These are phyloP conservation scores for Ascochyta rabiei DNA, from an alignment of 2,329 filamentous ascomycete genomes.

Conservation along the genomic window DNA sequence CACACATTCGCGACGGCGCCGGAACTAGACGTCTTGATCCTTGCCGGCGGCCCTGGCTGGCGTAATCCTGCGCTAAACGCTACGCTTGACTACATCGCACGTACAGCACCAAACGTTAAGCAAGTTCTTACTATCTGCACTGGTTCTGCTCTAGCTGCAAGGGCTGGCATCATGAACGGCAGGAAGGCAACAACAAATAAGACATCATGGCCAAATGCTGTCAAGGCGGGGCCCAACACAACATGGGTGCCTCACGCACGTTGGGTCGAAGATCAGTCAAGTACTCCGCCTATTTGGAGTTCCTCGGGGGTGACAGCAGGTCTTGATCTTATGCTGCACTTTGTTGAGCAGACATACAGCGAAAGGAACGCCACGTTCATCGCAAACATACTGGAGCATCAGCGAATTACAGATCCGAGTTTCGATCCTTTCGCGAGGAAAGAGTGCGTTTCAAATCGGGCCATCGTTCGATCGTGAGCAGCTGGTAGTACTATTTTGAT, in stretches of 20 bases:
- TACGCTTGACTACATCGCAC: slow-evolving; percentile 56
- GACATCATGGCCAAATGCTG: slow-evolving; percentile 43
- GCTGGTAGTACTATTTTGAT: not conserved
- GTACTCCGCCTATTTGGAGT: slow-evolving; percentile 58
- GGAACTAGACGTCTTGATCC: slow-evolving; percentile 64
- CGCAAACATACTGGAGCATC: slow-evolving; percentile 63
- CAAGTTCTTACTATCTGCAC: slow-evolving; percentile 70
- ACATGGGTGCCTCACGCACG: slow-evolving; percentile 66
- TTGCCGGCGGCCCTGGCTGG: slow-evolving; percentile 67
- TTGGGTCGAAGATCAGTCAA: slow-evolving; percentile 67
- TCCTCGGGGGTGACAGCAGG: slow-evolving; percentile 67
- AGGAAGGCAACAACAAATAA: slow-evolving; percentile 55
- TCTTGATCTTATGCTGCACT: slow-evolving; percentile 64
- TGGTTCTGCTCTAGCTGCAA: slow-evolving; percentile 63
- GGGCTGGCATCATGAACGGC: slow-evolving; percentile 64
- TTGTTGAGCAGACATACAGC: slow-evolving; percentile 59
- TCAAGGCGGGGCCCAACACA: slow-evolving; percentile 56
- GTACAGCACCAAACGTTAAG: slow-evolving; percentile 56
- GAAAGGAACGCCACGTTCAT: slow-evolving; percentile 57
- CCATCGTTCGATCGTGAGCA: not conserved
- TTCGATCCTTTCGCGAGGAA: slow-evolving; percentile 61
- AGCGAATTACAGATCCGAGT: slow-evolving; percentile 56
- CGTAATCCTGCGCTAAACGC: slow-evolving; percentile 34
- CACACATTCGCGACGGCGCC: slow-evolving; percentile 61
- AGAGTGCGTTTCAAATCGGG: slow-evolving; percentile 8